These are phyloP conservation scores for Phoma herbarum DNA, from an alignment of 2,329 filamentous ascomycete genomes.

Conservation along the genomic window DNA sequence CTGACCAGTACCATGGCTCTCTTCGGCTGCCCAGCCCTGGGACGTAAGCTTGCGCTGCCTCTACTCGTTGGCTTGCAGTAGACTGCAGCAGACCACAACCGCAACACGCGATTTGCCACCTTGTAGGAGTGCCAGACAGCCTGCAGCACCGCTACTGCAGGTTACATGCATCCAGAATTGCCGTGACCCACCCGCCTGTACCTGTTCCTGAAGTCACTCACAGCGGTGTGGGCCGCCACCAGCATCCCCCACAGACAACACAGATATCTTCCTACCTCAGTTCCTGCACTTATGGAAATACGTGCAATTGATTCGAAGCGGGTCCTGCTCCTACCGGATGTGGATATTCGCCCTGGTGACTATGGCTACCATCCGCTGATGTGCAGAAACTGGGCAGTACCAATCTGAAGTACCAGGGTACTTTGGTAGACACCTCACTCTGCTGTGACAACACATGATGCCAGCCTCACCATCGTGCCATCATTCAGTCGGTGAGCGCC, in stretches of 20 bases:
- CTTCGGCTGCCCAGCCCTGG: conserved; percentile 8
- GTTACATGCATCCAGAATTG: conserved; percentile 33
- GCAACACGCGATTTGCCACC: conserved; percentile 33
- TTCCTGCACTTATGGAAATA: conserved; percentile 31
- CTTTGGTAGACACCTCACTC: conserved; percentile 13
- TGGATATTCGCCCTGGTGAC: conserved; percentile 26
- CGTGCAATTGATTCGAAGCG: conserved; percentile 19
- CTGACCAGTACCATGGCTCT: conserved; percentile 22
- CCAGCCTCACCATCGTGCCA: conserved; percentile 13
- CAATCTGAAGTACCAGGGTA: conserved; percentile 18
- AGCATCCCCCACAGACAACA: conserved; percentile 35
- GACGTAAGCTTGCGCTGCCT: conserved; percentile 13
- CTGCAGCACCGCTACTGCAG: conserved; percentile 43
- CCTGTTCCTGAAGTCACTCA: conserved; percentile 36
- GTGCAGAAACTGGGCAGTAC: conserved; percentile 29
- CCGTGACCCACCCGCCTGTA: conserved; percentile 37
- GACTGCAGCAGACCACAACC: conserved; percentile 36
- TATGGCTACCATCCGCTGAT: conserved; percentile 30
- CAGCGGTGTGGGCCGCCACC: conserved; percentile 44
- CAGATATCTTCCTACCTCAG: conserved; percentile 24
- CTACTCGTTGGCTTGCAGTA: conserved; percentile 36
- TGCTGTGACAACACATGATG: conserved; percentile 20
- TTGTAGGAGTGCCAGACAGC: conserved; percentile 28
- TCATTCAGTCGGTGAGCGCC: conserved; percentile 22
- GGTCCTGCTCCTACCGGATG: conserved; percentile 25